Conservation (phyloP, 2,329 filamentous ascomycete species). For the Neonectria neomacrospora region DNA sequence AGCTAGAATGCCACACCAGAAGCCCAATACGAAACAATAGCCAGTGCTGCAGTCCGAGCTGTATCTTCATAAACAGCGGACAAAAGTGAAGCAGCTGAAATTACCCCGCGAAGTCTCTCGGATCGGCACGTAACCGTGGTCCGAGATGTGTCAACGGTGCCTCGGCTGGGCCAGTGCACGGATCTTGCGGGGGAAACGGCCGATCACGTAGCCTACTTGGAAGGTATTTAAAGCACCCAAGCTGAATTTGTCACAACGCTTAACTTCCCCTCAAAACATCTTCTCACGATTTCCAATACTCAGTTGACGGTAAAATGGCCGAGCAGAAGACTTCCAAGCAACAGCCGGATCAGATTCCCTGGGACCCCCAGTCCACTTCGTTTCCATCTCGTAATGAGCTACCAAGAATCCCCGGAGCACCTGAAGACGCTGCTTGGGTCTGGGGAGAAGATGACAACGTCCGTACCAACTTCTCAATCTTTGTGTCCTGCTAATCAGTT, state of each 20-base stretch:
- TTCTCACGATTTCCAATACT: background rate
- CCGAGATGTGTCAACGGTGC: background rate
- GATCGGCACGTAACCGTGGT: background rate
- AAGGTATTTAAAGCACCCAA: background rate
- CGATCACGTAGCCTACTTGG: background rate
- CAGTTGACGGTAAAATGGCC: background rate
- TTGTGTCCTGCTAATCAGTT: background rate
- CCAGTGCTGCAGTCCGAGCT: background rate
- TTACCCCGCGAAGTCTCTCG: background rate
- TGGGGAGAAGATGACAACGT: conserved; percentile 11
- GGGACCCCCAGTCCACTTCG: background rate
- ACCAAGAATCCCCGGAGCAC: background rate
- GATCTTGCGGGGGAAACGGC: background rate
- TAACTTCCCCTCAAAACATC: background rate
- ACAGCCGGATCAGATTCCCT: background rate
- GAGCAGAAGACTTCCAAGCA: background rate
- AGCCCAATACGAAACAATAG: background rate
- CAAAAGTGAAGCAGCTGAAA: background rate
- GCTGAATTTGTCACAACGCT: background rate
- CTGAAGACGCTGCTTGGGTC: conserved; percentile 12
- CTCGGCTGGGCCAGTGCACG: background rate
- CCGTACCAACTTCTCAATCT: background rate
- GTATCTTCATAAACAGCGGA: too few relatives aligned
- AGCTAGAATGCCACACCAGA: background rate
- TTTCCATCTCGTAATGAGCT: background rate